phyloP scores from a whole-genome alignment of 768 basidiomycete species.

The Psilocybe tampanensis region DNA sequence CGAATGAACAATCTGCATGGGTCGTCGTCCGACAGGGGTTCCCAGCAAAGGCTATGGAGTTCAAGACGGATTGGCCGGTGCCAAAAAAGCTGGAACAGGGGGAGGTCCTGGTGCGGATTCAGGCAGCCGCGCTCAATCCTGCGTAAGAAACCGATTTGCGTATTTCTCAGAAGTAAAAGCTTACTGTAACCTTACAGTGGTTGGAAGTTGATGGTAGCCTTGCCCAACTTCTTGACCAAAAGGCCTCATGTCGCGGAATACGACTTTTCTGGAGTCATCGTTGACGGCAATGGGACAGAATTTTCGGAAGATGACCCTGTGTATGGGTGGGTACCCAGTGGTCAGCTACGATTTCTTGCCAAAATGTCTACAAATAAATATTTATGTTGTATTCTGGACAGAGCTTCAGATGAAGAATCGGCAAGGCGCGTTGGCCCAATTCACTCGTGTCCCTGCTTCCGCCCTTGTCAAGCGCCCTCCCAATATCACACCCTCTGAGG shows the following conservation, averaged over 20 bases:
- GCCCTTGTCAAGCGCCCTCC: constrained; percentile 46
- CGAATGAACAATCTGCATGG: constrained; percentile 29
- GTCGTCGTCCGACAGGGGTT: constrained; percentile 30
- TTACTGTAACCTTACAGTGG: constrained; percentile 38
- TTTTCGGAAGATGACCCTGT: constrained; percentile 64
- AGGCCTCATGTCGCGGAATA: constrained; percentile 58
- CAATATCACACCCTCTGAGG: constrained; percentile 54
- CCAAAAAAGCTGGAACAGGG: constrained; percentile 32
- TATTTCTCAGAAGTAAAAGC: not conserved
- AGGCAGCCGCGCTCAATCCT: constrained; percentile 64
- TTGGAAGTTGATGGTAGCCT: constrained; percentile 53
- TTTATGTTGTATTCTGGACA: constrained; percentile 6
- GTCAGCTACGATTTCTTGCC: not conserved
- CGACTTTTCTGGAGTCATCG: constrained; percentile 67
- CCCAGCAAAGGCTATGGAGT: constrained; percentile 31
- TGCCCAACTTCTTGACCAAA: constrained; percentile 48
- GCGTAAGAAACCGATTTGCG: constrained; percentile 43
- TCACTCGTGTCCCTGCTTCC: constrained; percentile 46
- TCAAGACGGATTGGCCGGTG: constrained; percentile 39
- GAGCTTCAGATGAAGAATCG: constrained; percentile 34
- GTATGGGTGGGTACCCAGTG: constrained; percentile 50
- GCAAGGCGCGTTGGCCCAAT: constrained; percentile 64
- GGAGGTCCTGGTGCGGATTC: constrained; percentile 38
- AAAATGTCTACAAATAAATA: not conserved
- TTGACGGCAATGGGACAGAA: constrained; percentile 51